phyloP scores from a whole-genome alignment of 179 eudicot genomes.

The Heliamphora pulchella region DNA sequence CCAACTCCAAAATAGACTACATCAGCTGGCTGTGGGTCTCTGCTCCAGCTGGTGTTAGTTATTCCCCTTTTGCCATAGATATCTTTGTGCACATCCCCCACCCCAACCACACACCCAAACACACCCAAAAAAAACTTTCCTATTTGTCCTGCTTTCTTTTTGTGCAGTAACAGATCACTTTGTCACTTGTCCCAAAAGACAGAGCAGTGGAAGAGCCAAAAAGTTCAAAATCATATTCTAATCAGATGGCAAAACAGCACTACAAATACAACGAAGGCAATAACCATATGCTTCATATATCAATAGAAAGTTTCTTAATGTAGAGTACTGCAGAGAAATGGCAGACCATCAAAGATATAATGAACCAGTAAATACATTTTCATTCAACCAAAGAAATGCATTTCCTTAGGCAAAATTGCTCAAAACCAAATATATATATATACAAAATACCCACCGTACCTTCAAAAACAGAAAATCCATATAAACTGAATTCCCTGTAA shows the following conservation, averaged over 20 bases:
- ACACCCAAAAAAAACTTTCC: too few species aligned
- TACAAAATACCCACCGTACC: slow-evolving; percentile 29
- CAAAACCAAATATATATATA: background rate
- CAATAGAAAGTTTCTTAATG: background rate
- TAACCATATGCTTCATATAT: background rate
- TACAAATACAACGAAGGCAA: background rate
- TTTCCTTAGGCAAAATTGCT: background rate
- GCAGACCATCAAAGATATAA: background rate
- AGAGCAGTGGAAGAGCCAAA: background rate
- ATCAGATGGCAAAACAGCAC: background rate
- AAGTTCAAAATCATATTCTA: background rate
- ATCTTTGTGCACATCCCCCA: too few species aligned
- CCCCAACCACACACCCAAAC: too few species aligned
- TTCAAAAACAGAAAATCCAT: slow-evolving; percentile 60
- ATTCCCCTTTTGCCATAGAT: too few species aligned
- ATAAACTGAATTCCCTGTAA: slow-evolving; percentile 82
- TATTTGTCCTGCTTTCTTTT: background rate
- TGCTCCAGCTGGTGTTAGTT: too few species aligned
- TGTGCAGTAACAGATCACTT: background rate
- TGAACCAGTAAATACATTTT: background rate
- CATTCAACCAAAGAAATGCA: background rate
- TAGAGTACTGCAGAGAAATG: background rate
- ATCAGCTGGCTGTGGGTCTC: too few species aligned
- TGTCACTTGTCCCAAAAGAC: too few species aligned
- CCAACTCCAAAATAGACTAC: background rate